phyloP scores from a whole-genome alignment of 2,329 filamentous ascomycete species.

The Colletotrichum horii region DNA sequence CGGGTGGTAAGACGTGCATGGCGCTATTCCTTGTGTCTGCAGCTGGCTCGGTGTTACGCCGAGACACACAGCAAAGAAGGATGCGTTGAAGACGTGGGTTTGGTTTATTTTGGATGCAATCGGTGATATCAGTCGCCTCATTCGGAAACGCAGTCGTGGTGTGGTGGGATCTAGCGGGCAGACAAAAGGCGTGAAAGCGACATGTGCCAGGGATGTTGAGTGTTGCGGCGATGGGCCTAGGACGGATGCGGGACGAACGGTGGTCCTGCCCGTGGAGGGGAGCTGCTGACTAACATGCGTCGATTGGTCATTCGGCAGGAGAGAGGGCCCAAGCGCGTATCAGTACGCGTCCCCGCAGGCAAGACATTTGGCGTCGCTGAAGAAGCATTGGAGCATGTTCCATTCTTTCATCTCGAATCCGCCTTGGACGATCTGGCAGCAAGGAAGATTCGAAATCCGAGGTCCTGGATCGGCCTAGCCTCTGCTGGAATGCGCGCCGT shows the following conservation, averaged over 20 bases:
- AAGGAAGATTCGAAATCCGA: neutral
- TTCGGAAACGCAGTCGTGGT: neutral
- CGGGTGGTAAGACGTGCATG: neutral
- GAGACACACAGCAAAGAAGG: neutral
- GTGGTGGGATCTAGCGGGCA: neutral
- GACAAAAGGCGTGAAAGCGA: neutral
- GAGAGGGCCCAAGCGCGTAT: neutral
- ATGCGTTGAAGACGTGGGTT: neutral
- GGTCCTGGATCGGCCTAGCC: neutral
- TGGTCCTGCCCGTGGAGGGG: neutral
- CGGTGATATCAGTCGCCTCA: neutral
- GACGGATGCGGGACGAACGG: conserved; percentile 1
- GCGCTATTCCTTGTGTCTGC: neutral
- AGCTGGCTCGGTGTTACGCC: neutral
- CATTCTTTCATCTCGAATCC: neutral
- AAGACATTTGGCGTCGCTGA: neutral
- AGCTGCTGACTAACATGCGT: neutral
- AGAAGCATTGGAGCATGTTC: neutral
- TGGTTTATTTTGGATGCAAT: neutral
- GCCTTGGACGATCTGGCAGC: neutral
- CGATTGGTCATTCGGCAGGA: neutral
- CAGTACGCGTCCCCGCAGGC: neutral
- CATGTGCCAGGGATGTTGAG: neutral
- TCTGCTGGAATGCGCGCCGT: neutral
- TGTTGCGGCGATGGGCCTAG: neutral